phyloP scores from a whole-genome alignment of 441 rosid species.

The Gossypium schwendimanii region DNA sequence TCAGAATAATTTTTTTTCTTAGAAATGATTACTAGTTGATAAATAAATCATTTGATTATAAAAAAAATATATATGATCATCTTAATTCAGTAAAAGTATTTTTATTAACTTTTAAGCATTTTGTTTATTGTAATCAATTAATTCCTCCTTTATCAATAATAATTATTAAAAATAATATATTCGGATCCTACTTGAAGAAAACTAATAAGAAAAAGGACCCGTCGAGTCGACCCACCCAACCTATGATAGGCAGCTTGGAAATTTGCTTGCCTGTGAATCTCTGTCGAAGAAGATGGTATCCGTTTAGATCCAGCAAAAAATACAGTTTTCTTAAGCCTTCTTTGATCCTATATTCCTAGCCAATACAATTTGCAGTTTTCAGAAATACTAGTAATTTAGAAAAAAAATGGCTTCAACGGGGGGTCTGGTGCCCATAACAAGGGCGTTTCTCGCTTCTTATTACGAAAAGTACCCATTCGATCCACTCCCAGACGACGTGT shows the following conservation, averaged over 20 bases:
- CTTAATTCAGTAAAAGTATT: no score
- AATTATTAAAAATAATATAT: no score
- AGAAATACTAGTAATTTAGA: neutral
- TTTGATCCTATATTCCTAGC: neutral
- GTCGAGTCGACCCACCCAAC: neutral
- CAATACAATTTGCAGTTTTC: neutral
- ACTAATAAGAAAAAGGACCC: neutral
- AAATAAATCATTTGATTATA: no score
- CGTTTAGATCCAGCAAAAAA: neutral
- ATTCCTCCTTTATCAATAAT: no score
- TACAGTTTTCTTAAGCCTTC: neutral
- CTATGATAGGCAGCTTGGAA: neutral
- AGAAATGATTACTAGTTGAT: no score
- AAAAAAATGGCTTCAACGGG: constrained; percentile 60
- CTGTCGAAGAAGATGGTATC: neutral
- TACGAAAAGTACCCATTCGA: constrained; percentile 68
- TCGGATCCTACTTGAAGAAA: neutral
- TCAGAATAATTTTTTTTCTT: no score
- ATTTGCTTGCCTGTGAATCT: neutral
- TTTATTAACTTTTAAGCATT: no score
- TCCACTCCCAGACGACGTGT: constrained; percentile 65
- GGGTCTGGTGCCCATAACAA: constrained; percentile 81
- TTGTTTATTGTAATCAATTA: no score
- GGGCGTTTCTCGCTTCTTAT: constrained; percentile 66
- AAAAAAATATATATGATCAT: no score